Evolutionary conservation across 495 filamentous ascomycete genomes (phyloP), one percentile per base, ranked within the genome.

Genomic region (Baudoinia panamericana): DNA sequence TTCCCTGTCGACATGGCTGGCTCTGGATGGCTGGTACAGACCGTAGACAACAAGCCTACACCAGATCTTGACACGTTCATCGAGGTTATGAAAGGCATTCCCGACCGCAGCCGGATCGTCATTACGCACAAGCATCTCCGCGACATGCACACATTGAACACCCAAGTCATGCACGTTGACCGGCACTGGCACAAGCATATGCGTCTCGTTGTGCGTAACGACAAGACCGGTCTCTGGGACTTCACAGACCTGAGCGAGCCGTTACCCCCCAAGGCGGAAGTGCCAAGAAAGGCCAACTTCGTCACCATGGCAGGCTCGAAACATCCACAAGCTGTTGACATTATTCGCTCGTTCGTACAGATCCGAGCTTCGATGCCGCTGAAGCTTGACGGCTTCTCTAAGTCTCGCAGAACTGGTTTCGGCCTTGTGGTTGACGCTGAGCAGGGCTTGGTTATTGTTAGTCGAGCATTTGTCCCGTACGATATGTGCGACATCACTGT

Each of bases 171-270:
- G 41, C 77, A 87, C 41, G 75, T 99, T 45, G 90, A 99, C 56
- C 75, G 90, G 15, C 90, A 99, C 62, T 99, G 90, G 90, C 72
- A 79, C 36, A 74, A 75, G 20, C 88, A 88, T 63, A 95, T 99
- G 85, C 76, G 84, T 50, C 62, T 95, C 56, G 88, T 88, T 4
- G 75, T 88, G 32, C 78, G 90, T 6, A 99, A 99, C 60, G 88
- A 97, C 52, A 63, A 66, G 35, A 83, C 84, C 7, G 90, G 90
- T 5, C 59, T 94, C 21, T 99, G 90, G 90, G 90, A 99, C 63
- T 96, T 95, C 50, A 71, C 71, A 7, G 82, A 92, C 55, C 68
- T 96, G 22, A 77, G 73, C 2, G 83, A 84, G 44, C 69, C 92
- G 20, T 60, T 94, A 25, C 82, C 85, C 23, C 73, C 83, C 4